These are phyloP conservation scores for Camellia granthamiana DNA, from an alignment of 148 eudicot species.

Conservation along the genomic window DNA sequence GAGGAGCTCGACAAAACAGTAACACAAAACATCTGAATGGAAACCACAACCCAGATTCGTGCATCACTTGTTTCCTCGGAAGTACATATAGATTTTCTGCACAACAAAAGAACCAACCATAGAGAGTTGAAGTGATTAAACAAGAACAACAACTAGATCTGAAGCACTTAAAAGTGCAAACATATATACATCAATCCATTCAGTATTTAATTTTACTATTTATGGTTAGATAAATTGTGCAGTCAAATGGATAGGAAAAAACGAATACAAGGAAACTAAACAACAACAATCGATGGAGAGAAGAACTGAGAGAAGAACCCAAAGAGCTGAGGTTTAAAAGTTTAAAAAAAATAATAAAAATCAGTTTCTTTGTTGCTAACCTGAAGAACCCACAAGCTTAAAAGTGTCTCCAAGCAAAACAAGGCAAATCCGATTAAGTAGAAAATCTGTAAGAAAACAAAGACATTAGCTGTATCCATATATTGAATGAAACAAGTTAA, in stretches of 20 bases:
- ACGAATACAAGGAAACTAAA: not conserved
- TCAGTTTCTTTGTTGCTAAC: slow-evolving; percentile 36
- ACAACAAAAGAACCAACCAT: not conserved
- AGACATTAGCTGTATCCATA: not conserved
- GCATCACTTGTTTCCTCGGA: slow-evolving; percentile 29
- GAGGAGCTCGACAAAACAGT: slow-evolving; percentile 12
- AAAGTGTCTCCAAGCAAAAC: slow-evolving; percentile 84
- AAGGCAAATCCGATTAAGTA: slow-evolving; percentile 82
- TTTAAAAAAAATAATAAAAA: not conserved
- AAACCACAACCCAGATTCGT: not conserved
- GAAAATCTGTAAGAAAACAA: slow-evolving; percentile 61
- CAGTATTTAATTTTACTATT: not conserved
- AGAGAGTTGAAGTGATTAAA: not conserved
- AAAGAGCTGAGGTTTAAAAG: not conserved
- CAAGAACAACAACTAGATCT: not conserved
- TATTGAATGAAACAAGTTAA: not conserved
- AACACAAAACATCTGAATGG: slow-evolving; percentile 3
- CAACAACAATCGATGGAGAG: not conserved
- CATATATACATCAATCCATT: not conserved
- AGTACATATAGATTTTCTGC: slow-evolving; percentile 31
- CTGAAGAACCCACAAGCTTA: slow-evolving; percentile 99
- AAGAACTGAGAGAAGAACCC: not conserved
- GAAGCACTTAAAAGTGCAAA: not conserved
- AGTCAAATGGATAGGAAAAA: not conserved
- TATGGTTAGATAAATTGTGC: not conserved